Percentiles rank a stretch among this genome's conserved stretches.
phyloP scores from a whole-genome alignment of 805 yeast species.

The Metschnikowia similis region DNA sequence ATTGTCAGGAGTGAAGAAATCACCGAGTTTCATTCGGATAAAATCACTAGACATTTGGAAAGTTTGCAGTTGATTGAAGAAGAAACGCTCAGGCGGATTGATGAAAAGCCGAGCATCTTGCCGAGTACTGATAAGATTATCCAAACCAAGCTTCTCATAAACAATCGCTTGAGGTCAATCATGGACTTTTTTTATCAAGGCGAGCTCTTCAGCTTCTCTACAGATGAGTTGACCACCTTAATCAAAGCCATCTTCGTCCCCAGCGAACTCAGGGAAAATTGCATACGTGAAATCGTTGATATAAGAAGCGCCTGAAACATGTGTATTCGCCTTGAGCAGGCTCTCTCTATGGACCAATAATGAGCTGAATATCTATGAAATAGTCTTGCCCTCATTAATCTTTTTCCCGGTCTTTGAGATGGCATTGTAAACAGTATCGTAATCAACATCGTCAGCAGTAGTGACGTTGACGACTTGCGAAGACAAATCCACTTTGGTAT shows the following conservation, averaged over 20 bases:
- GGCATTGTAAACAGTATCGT: conserved; percentile 74
- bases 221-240: conserved; percentile 41
- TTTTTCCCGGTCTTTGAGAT: conserved; percentile 90
- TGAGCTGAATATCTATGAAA: conserved; percentile 1
- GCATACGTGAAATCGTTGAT: conserved; percentile 44
- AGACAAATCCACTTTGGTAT: conserved; percentile 70
- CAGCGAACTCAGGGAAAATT: conserved; percentile 45
- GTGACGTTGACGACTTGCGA: conserved; percentile 78
- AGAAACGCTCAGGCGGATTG: conserved; percentile 6
- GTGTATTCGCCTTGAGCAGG: background rate
- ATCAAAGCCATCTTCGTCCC: conserved; percentile 39
- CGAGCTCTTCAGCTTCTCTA: conserved; percentile 44
- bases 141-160: conserved; percentile 31
- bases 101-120: conserved; percentile 8
- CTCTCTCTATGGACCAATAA: background rate
- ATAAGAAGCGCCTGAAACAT: conserved; percentile 28
- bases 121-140: conserved; percentile 18
- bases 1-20: conserved; percentile 28
- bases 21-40: conserved; percentile 32
- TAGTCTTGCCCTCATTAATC: conserved; percentile 58
- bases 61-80: conserved; percentile 8
- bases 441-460: conserved; percentile 50
- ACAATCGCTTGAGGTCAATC: conserved; percentile 42
- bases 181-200: conserved; percentile 50
- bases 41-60: conserved; percentile 25